Evolutionary conservation across 768 basidiomycete genomes (phyloP), one percentile per base, ranked within the genome.

Genomic region (Trametopsis cervina): DNA sequence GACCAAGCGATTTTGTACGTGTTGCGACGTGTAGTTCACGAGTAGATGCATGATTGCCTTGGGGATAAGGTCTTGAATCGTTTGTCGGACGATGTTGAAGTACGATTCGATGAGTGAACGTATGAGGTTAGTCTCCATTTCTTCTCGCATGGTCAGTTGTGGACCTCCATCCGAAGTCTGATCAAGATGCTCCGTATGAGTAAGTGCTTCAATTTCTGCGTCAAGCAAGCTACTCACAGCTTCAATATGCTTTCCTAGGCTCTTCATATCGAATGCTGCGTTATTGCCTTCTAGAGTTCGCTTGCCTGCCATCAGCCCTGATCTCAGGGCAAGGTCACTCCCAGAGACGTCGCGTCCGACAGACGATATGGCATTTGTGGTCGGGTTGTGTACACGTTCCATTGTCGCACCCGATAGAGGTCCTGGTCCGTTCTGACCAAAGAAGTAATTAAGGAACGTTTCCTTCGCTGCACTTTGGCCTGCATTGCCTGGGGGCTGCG

Each of bases 41-140:
- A 98, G 77, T 57, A 93, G 80, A 69, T 97, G 95, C 95, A 98
- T 97, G 70, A 96, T 86, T 18, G 94, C 92, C 68, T 99, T 99
- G 26, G 96, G 96, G 17, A 99, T 80, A 47, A 97, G 76, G 65
- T 99, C 96, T 56, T 97, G 91, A 54, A 99, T 96, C 62, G 85
- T 90, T 66, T 98, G 94, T 37, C 96, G 85, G 20, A 94, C 88
- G 61, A 99, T 98, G 50, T 80, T 73, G 69, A 99, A 99, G 72
- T 99, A 99, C 11, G 91, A 93, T 22, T 84, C 79, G 61, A 99
- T 98, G 55, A 98, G 78, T 4, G 90, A 89, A 44, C 95, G 85
- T 62, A 99, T 98, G 52, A 99, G 77, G 26, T 78, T 81, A 39
- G 91, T 95, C 68, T 98, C 95, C 89, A 97, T 90, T 67, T 98